Conservation (phyloP, 208 protist genomes). For the Trypanosoma cruzi region DNA sequence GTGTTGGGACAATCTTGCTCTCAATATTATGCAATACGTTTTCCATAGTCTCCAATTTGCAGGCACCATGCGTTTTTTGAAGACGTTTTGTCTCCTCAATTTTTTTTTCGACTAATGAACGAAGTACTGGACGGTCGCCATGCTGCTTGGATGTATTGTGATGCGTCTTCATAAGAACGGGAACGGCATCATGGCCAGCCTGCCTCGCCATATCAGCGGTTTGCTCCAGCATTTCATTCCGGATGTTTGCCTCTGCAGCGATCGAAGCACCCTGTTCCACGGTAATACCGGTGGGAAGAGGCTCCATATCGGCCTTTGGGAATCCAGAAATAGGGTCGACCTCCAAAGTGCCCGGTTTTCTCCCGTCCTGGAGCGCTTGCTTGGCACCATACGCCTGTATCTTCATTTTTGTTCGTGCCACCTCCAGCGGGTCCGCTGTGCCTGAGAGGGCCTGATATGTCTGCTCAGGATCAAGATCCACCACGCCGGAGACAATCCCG, state of each 20-base stretch:
- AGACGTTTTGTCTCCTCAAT: constrained; percentile 65
- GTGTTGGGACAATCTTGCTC: neutral
- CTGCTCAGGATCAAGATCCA: constrained; percentile 88
- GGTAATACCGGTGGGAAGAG: constrained; percentile 78
- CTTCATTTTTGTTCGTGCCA: constrained; percentile 88
- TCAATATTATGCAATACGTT: constrained; percentile 28
- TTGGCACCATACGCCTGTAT: constrained; percentile 79
- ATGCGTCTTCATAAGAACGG: constrained; percentile 63
- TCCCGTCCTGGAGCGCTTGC: constrained; percentile 49
- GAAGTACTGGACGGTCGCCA: constrained; percentile 62
- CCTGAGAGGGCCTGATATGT: constrained; percentile 85
- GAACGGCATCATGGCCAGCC: constrained; percentile 57
- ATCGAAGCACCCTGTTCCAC: constrained; percentile 85
- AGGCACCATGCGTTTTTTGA: constrained; percentile 28
- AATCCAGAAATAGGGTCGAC: constrained; percentile 83
- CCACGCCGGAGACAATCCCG: constrained; percentile 71
- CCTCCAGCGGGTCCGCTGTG: constrained; percentile 81
- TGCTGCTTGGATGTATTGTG: constrained; percentile 62
- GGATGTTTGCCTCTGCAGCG: constrained; percentile 68
- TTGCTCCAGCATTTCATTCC: constrained; percentile 85
- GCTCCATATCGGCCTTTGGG: constrained; percentile 72
- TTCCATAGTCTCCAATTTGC: constrained; percentile 1
- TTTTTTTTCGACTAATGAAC: constrained; percentile 67
- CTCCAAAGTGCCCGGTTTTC: constrained; percentile 24
- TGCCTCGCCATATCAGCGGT: constrained; percentile 56